Evolutionary conservation across 163 green algal species (phyloP).

Genomic region (Scenedesmus sp.): DNA sequence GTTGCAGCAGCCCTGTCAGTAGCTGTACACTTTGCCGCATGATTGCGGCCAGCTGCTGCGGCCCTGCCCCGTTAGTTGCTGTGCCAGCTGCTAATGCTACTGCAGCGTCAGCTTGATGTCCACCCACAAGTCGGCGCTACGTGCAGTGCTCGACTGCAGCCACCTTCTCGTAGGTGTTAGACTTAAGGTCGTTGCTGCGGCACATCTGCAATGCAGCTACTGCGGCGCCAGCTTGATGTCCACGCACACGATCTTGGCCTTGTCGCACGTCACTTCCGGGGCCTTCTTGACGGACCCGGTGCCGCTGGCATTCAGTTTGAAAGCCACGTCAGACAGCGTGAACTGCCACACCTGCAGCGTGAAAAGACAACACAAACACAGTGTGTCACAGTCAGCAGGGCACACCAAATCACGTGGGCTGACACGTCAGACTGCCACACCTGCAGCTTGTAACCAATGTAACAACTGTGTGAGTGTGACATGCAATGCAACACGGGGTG

Average conservation of each 20-base stretch:
- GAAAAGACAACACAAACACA: not conserved
- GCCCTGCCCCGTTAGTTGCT: no score
- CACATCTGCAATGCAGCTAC: not conserved
- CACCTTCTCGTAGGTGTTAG: not conserved
- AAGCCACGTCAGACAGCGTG: conserved; percentile 62
- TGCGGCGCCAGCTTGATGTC: conserved; percentile 61
- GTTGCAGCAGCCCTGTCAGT: no score
- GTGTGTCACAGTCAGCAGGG: not conserved
- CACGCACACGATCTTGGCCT: conserved; percentile 67
- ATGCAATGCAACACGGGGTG: not conserved
- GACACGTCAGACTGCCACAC: no score
- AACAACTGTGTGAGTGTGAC: no score
- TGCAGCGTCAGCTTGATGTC: conserved; percentile 61
- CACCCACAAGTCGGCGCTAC: conserved; percentile 51
- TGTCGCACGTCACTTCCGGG: conserved; percentile 58
- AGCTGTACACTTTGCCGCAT: no score
- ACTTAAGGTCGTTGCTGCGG: not conserved
- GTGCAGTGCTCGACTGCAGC: no score
- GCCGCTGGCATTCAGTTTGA: conserved; percentile 61
- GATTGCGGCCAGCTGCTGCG: no score
- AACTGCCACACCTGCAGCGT: conserved; percentile 72
- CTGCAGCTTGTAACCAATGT: no score
- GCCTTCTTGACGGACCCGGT: conserved; percentile 55
- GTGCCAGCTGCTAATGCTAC: no score
- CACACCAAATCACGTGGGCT: not conserved